phyloP scores from a whole-genome alignment of 805 yeast genomes.

The Lachancea nothofagi region DNA sequence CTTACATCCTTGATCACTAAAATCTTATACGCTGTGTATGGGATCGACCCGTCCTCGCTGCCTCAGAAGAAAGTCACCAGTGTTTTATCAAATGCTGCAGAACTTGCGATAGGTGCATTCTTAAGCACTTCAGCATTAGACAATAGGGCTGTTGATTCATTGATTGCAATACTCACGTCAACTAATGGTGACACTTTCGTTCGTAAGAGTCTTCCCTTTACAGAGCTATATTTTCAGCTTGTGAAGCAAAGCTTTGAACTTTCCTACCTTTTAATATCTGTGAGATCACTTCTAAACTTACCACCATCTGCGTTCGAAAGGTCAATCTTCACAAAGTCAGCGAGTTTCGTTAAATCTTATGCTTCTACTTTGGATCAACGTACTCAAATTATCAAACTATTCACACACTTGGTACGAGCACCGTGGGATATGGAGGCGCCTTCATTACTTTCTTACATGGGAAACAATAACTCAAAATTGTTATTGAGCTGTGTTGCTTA shows the following conservation, averaged over 20 bases:
- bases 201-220: slow-evolving; percentile 15
- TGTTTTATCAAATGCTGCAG: slow-evolving; percentile 48
- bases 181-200: slow-evolving; percentile 12
- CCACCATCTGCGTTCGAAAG: slow-evolving; percentile 63
- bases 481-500: slow-evolving; percentile 54
- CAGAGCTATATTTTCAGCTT: slow-evolving; percentile 33
- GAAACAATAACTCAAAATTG: slow-evolving; percentile 53
- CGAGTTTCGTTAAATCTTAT: slow-evolving; percentile 54
- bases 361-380: slow-evolving; percentile 45
- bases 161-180: slow-evolving; percentile 9
- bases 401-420: slow-evolving; percentile 53
- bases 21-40: slow-evolving; percentile 49
- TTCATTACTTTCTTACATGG: slow-evolving; percentile 76
- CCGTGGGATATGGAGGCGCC: slow-evolving; percentile 60
- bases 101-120: slow-evolving; percentile 49
- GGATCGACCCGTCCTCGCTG: slow-evolving; percentile 40
- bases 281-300: slow-evolving; percentile 46
- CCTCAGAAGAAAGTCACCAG: slow-evolving; percentile 41
- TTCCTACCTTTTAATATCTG: slow-evolving; percentile 48
- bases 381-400: slow-evolving; percentile 45
- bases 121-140: slow-evolving; percentile 46
- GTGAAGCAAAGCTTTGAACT: slow-evolving; percentile 48
- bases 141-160: slow-evolving; percentile 41
- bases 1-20: slow-evolving; percentile 51
- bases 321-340: slow-evolving; percentile 49